Evolutionary conservation across 768 basidiomycete species (phyloP).

Genomic region (Favolaschia claudopus): DNA sequence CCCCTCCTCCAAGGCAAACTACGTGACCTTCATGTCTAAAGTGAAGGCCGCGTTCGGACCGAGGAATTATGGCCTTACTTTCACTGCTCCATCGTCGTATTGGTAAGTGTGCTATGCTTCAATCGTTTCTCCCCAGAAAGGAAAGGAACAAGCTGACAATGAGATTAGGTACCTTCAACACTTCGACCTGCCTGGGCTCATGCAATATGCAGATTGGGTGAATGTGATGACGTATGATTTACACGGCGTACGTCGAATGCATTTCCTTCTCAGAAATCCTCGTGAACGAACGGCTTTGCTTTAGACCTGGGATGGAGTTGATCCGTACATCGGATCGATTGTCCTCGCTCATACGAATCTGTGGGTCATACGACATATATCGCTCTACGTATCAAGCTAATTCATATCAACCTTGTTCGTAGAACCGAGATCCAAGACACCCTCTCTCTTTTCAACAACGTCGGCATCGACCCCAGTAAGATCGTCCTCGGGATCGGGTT

Average conservation of each 20-base stretch:
- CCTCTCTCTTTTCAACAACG: too few species aligned
- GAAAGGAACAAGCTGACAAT: too few species aligned
- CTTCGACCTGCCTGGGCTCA: not conserved
- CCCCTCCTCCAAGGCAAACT: conserved; percentile 9
- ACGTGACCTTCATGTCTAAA: conserved; percentile 1
- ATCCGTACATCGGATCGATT: conserved; percentile 4
- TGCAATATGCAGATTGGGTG: conserved; percentile 4
- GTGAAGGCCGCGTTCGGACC: conserved; percentile 9
- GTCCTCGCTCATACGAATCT: too few species aligned
- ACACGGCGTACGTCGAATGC: not conserved
- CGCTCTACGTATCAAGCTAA: too few species aligned
- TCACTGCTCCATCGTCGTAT: too few species aligned
- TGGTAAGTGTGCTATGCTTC: too few species aligned
- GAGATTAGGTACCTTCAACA: conserved; percentile 18
- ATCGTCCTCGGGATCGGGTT: conserved; percentile 1
- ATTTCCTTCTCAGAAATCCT: not conserved
- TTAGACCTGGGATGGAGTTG: not conserved
- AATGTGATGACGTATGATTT: conserved; percentile 13
- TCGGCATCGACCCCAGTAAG: not conserved
- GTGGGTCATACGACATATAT: too few species aligned
- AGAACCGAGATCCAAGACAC: too few species aligned
- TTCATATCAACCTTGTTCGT: too few species aligned
- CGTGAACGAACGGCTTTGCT: not conserved
- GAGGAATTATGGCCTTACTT: conserved; percentile 1
- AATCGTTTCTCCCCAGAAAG: too few species aligned